These are phyloP conservation scores for Apophysomyces variabilis DNA, from an alignment of 371 early-diverging fungal genomes.

Conservation along the genomic window DNA sequence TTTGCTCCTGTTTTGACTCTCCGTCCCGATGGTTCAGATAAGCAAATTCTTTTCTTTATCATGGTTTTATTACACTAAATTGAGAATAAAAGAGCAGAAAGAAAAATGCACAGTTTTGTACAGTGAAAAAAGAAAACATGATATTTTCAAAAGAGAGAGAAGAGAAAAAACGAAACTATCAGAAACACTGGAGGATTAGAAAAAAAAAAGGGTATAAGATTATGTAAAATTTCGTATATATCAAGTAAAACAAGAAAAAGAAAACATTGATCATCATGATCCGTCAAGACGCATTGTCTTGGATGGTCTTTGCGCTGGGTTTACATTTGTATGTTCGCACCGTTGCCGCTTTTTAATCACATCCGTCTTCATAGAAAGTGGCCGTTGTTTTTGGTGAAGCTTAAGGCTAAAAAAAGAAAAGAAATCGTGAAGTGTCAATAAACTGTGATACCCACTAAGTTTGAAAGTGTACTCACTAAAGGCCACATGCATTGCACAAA, in stretches of 20 bases:
- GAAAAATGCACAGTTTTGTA: background rate
- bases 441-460: background rate
- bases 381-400: constrained; percentile 85
- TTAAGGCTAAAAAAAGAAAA: constrained; percentile 50
- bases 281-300: background rate
- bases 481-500: constrained; percentile 97
- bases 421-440: background rate
- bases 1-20: too few relatives aligned
- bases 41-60: background rate
- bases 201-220: background rate
- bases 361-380: constrained; percentile 78
- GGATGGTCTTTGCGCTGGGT: background rate
- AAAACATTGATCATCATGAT: background rate
- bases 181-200: background rate
- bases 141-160: background rate
- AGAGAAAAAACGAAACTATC: background rate
- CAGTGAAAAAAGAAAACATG: background rate
- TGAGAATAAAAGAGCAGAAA: background rate
- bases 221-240: too few relatives aligned
- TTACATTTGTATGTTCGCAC: constrained; percentile 2
- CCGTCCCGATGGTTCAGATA: background rate
- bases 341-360: constrained; percentile 58
- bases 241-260: too few relatives aligned
- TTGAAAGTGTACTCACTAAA: constrained; percentile 71
- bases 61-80: background rate